Evolutionary conservation across 768 basidiomycete species (phyloP).

Genomic region (Crepidotus variabilis): DNA sequence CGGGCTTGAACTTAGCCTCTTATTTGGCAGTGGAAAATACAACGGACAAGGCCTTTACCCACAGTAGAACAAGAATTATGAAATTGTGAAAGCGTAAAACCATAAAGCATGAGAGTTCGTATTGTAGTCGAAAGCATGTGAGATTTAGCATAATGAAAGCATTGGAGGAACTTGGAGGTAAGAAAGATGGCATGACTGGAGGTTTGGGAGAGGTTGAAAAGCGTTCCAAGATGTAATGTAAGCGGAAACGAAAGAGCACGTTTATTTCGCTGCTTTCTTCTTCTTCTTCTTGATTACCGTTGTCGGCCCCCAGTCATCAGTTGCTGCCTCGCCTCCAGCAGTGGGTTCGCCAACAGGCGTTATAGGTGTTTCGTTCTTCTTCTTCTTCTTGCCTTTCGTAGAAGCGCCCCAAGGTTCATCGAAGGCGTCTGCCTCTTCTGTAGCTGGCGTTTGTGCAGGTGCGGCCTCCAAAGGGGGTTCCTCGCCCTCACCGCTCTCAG

Average conservation of each 20-base stretch:
- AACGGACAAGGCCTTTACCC: not conserved
- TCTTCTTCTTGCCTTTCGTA: slow-evolving; percentile 6
- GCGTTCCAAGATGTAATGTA: not conserved
- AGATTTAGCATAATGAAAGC: not conserved
- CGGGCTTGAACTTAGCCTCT: not conserved
- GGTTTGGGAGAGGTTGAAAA: not conserved
- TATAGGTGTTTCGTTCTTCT: slow-evolving; percentile 4
- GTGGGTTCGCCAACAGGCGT: not conserved
- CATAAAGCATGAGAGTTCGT: no score
- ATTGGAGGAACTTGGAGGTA: not conserved
- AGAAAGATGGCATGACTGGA: not conserved
- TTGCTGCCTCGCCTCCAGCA: slow-evolving; percentile 2
- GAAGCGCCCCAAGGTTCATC: slow-evolving; percentile 3
- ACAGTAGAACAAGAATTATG: not conserved
- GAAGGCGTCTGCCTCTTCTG: not conserved
- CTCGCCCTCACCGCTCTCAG: not conserved
- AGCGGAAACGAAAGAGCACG: not conserved
- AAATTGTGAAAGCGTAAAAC: not conserved
- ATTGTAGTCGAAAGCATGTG: not conserved
- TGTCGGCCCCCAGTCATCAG: not conserved
- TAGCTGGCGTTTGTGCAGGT: not conserved
- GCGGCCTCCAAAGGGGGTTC: not conserved
- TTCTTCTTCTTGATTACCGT: slow-evolving; percentile 15
- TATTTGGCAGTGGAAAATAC: not conserved
- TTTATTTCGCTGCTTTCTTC: slow-evolving; percentile 6